These are phyloP conservation scores for Clonostachys rosea DNA, from an alignment of 2,329 filamentous ascomycete species.

Conservation along the genomic window DNA sequence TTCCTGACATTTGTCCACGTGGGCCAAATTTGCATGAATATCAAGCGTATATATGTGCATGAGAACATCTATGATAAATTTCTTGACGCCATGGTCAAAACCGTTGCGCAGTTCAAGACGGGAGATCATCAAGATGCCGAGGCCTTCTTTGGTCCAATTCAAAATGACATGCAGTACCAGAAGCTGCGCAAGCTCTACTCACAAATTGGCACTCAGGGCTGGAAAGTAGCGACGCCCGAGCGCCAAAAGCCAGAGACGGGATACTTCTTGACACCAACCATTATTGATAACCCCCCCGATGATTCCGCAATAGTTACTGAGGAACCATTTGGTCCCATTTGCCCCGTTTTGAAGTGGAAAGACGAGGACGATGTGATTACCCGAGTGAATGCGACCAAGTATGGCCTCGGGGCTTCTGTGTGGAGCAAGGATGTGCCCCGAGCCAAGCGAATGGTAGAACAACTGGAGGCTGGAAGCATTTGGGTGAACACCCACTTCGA, in stretches of 20 bases:
- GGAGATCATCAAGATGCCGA: background rate
- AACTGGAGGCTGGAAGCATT: constrained; percentile 88
- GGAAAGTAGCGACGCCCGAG: constrained; percentile 7
- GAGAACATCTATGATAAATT: constrained; percentile 51
- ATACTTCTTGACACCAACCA: constrained; percentile 50
- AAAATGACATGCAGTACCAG: constrained; percentile 60
- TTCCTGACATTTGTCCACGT: constrained; percentile 7
- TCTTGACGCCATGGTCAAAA: constrained; percentile 22
- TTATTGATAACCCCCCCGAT: constrained; percentile 53
- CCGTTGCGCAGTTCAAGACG: background rate
- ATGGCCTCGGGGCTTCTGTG: constrained; percentile 92
- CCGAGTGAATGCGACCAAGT: constrained; percentile 92
- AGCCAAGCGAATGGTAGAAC: constrained; percentile 72
- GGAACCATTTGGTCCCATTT: constrained; percentile 92
- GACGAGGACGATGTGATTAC: constrained; percentile 77
- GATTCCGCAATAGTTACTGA: constrained; percentile 66
- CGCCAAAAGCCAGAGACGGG: constrained; percentile 16
- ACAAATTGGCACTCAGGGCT: constrained; percentile 16
- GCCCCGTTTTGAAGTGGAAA: constrained; percentile 83
- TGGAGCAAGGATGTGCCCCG: constrained; percentile 85
- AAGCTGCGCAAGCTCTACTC: constrained; percentile 48
- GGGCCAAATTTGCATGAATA: background rate
- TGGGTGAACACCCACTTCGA: constrained; percentile 65
- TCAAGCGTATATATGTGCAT: constrained; percentile 54
- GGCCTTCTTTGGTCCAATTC: constrained; percentile 49